Percentiles rank a stretch among this genome's conserved stretches.
These are phyloP conservation scores for Pseudozyma sp. DNA, from an alignment of 1,284 basidiomycete genomes.

Conservation along the genomic window DNA sequence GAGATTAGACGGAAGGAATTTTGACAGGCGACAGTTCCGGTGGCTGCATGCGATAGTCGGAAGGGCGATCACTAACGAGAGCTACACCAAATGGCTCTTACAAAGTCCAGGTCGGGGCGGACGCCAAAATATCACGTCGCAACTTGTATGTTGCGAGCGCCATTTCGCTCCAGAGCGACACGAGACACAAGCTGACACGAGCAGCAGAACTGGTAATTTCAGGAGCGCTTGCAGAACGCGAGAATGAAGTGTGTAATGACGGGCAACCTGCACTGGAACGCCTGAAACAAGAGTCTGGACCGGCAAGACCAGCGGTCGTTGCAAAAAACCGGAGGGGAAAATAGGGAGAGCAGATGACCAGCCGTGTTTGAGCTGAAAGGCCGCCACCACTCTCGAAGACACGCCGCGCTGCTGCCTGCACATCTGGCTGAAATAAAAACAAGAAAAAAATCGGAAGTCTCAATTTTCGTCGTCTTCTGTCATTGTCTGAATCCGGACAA, in stretches of 20 bases:
- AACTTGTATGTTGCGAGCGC: too few species aligned
- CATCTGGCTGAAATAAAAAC: neutral
- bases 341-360: neutral
- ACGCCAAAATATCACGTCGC: too few species aligned
- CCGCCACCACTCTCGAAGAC: too few species aligned
- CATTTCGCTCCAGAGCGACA: too few species aligned
- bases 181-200: neutral
- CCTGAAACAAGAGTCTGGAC: conserved; percentile 28
- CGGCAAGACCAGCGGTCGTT: neutral
- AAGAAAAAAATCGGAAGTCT: neutral
- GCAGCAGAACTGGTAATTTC: neutral
- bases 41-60: too few species aligned
- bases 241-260: neutral
- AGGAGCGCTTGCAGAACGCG: neutral
- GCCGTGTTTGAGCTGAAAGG: conserved; percentile 26
- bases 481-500: neutral
- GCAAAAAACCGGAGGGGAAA: too few species aligned
- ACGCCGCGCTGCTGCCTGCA: conserved; percentile 5
- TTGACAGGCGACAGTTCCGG: too few species aligned
- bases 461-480: neutral
- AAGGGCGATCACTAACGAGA: too few species aligned
- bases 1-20: too few species aligned
- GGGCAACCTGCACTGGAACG: neutral
- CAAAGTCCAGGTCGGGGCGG: too few species aligned
- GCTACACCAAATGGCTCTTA: too few species aligned